Base-by-base conservation (phyloP, 495 filamentous ascomycete species). In the Xylaria nigripes region DNA sequence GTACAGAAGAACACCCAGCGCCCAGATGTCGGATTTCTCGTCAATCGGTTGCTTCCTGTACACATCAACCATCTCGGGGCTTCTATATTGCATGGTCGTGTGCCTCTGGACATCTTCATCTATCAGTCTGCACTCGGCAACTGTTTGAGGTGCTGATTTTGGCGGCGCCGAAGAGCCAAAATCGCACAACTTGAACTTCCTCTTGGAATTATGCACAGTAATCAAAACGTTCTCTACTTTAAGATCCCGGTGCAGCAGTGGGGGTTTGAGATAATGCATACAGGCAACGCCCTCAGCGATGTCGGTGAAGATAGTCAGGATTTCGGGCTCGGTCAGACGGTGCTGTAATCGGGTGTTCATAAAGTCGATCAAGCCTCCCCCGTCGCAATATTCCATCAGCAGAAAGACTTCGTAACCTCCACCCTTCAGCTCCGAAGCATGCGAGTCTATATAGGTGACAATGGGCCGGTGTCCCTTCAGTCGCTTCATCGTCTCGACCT, bases 401-500 rank as follows among this genome's bases (percentile, higher is more conserved):
- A 98, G 68, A 72, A 98, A 98, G 41, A 98, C 93, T 70, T 98
- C 93, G 68, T 96, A 98, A 30, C 93, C 93, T 40, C 90, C 90
- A 32, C 87, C 90, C 57, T 87, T 84, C 55, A 96, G 75, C 70
- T 96, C 90, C 1, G 89, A 95, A 23, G 93, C 93, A 73, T 98
- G 93, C 49, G 90, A 96, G 75, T 98, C 93, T 68, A 97, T 89
- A 70, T 98, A 98, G 46, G 86, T 95, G 61, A 98, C 93, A 65
- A 98, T 96, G 58, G 93, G 86, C 48, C 82, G 83, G 75, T 96
- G 93, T 30, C 94, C 94, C 77, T 94, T 95, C 55, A 98, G 75
- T 64, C 91, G 89, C 81, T 98, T 98, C 93, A 98, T 98, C 18
- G 93, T 98, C 72, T 98, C 93, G 50, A 97, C 93, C 77, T 98